These are phyloP conservation scores for Microcos paniculata DNA, from an alignment of 345 rosid genomes.

Conservation along the genomic window DNA sequence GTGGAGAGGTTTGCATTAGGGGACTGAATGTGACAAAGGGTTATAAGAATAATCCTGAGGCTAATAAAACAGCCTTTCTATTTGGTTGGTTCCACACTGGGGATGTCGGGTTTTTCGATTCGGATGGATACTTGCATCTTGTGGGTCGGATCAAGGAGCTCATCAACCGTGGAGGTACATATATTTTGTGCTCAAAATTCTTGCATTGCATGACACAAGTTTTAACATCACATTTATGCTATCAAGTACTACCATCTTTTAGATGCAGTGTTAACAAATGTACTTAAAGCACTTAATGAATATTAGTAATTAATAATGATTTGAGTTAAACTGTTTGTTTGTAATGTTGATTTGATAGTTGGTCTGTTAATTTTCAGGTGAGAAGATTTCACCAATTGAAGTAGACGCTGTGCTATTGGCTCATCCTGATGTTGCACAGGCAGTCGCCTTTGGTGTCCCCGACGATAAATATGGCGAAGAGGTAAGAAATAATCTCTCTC, in stretches of 20 bases:
- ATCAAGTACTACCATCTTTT: no score
- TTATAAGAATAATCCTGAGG: slow-evolving; percentile 87
- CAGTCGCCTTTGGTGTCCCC: slow-evolving; percentile 86
- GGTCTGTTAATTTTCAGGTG: slow-evolving; percentile 47
- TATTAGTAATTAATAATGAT: no score
- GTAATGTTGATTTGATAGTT: neutral
- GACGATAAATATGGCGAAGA: slow-evolving; percentile 98
- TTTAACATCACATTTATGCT: no score
- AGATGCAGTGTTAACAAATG: no score
- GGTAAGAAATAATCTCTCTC: slow-evolving; percentile 54
- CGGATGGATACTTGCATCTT: slow-evolving; percentile 81
- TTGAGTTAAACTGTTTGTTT: neutral
- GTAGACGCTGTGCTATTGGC: slow-evolving; percentile 81
- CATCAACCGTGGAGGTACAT: slow-evolving; percentile 90
- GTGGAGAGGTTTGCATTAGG: slow-evolving; percentile 72
- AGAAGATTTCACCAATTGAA: slow-evolving; percentile 94
- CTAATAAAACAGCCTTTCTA: slow-evolving; percentile 71
- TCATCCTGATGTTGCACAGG: slow-evolving; percentile 75
- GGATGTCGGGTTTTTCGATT: slow-evolving; percentile 71
- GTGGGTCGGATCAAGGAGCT: slow-evolving; percentile 98
- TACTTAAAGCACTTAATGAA: no score
- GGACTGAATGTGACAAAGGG: slow-evolving; percentile 92
- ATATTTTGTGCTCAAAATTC: neutral
- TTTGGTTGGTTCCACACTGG: slow-evolving; percentile 98
- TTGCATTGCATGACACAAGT: no score